A percentile compares a stretch with the other conserved stretches of the same genome.
Evolutionary conservation across 768 basidiomycete species (phyloP).

Genomic region (Mycena vitilis): DNA sequence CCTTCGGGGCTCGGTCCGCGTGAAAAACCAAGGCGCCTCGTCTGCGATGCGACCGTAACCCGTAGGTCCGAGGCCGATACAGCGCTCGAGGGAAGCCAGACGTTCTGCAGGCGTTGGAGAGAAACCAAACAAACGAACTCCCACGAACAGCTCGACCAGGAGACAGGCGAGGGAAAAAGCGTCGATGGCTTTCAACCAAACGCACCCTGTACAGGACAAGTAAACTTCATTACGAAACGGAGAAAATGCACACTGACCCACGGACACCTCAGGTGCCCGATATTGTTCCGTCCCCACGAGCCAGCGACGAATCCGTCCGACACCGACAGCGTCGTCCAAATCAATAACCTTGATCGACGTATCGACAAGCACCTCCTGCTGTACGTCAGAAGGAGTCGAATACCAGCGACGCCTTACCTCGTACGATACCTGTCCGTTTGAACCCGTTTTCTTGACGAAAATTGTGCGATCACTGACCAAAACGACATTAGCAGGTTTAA

Average conservation of each 20-base stretch:
- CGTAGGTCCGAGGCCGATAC: not conserved
- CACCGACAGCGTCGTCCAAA: not conserved
- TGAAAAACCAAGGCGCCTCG: not conserved
- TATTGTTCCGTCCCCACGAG: not conserved
- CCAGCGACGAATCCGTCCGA: not conserved
- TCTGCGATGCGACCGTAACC: not conserved
- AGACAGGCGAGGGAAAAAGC: not conserved
- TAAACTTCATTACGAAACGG: not conserved
- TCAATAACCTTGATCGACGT: not conserved
- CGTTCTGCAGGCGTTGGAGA: not conserved
- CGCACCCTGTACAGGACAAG: not conserved
- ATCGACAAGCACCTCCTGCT: not conserved
- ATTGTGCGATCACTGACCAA: not conserved
- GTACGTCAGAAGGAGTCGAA: not conserved
- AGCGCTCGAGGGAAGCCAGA: not conserved
- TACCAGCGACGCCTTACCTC: not conserved
- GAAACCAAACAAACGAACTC: not conserved
- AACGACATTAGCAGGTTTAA: constrained; percentile 2
- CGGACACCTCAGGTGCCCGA: constrained; percentile 1
- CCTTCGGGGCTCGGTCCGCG: not conserved
- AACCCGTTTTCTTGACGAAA: not conserved
- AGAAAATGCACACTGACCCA: not conserved
- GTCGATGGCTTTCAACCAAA: not conserved
- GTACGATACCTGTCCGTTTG: not conserved
- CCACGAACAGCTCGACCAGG: not conserved